Evolutionary conservation across 2,329 filamentous ascomycete genomes (phyloP), one percentile per base, ranked within the genome.

Genomic region (Fusarium sulawesiense): DNA sequence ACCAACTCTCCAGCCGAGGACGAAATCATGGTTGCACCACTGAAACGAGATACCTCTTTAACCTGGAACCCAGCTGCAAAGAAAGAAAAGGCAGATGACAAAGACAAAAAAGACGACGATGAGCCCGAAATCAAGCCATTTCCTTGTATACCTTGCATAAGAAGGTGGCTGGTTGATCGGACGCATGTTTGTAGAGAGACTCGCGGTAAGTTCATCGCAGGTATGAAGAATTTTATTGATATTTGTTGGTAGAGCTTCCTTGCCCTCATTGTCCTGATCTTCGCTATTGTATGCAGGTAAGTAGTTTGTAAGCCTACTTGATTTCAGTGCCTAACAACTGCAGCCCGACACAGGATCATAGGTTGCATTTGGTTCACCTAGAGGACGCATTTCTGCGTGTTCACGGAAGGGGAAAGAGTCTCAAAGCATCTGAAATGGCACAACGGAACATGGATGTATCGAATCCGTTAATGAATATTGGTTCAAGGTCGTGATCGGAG

Each of bases 321-420:
- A 37, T 3, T n/a, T 44, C 4, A 18, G 41, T 23, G 7, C 10
- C 41, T 44, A 18, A 44, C 14, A 3, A 16, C n/a, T 4, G 16
- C 13, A 44, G 41, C 41, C 41, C 21, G 41, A 44, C 21, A 23
- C 20, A 44, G 41, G 41, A 25, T n/a, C 34, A 37, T 37, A 37
- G 18, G 10, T 37, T 3, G n/a, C 4, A 3, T 37, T n/a, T 12
- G 34, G 34, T 12, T 6, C 18, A 18, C 18, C 9, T n/a, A 6
- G 4, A 37, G 34, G 11, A 11, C 10, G 0, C 5, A n/a, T 7
- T 11, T 11, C 1, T 11, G 16, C 3, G 18, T 11, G 4, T 37
- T n/a, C 5, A 11, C 3, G 34, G 9, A n/a, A n/a, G 9, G 6
- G 34, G 3, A n/a, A n/a, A 11, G 18, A 3, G 9, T 12, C 7